Base-by-base conservation (phyloP, 2,329 filamentous ascomycete genomes). In the Thyridium curvatum region DNA sequence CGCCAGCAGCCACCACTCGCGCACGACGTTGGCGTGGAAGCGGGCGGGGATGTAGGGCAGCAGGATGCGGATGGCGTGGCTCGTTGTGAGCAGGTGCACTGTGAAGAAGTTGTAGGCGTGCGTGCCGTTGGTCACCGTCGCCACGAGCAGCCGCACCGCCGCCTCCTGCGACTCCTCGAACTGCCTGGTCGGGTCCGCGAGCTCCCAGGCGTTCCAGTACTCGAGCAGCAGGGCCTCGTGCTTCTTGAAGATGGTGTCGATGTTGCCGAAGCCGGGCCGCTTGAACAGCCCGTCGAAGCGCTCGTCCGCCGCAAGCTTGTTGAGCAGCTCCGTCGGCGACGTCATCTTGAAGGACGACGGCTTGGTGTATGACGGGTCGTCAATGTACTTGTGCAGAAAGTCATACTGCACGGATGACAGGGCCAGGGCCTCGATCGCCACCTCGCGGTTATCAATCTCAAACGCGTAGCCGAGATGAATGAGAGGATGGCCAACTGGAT, bases 391-490 rank as follows among this genome's bases (percentile, higher is more conserved):
- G 59, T 81, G 77, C 21, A 82, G 57, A 54, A 68, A 76, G 55
- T 74, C 66, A 59, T 82, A 76, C 50, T 76, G 67, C 2, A 68
- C 64, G 8, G 74, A 68, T 0, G 81, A 70, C 44, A 95, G 69
- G 0, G 78, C 80, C 1, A 98, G 72, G 1, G 89, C 86, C 66
- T 98, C 93, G 62, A 95, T 93, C 35, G 82, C 90, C 15, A 97
- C 59, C 47, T 94, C 91, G 42, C 83, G 84, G 50, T 77, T 93
- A 45, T 86, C 78, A 51, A 97, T 72, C 65, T 98, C 91, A 55
- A 84, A 91, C 9, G 89, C 93, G 56, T 94, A 96, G n/a, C 81
- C 90, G 3, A 98, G 73, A 53, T 97, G 93, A 42, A 97, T 93
- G n/a, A 97, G 69, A 2, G 91, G 86, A 52, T 96, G 87, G 14